A percentile compares a stretch with the other conserved stretches of the same genome.
These are phyloP conservation scores for Colletotrichum brevisporum DNA, from an alignment of 2,329 filamentous ascomycete species.

Conservation along the genomic window DNA sequence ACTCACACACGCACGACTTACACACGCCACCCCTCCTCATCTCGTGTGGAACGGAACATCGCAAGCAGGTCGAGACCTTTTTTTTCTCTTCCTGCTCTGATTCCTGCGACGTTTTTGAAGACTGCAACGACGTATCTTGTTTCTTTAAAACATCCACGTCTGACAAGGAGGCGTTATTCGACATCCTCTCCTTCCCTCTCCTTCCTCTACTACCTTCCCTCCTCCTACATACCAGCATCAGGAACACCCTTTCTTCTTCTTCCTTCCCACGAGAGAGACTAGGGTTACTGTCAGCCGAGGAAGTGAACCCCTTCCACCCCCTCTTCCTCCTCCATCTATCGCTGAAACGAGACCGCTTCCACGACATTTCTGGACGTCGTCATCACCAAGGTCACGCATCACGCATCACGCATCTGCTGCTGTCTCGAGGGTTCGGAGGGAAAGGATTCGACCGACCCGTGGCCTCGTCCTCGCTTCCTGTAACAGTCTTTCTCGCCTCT, in stretches of 20 bases:
- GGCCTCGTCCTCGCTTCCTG: slow-evolving; percentile 37
- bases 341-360: slow-evolving; percentile 34
- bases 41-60: slow-evolving; percentile 24
- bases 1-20: slow-evolving; percentile 1
- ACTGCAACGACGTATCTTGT: slow-evolving; percentile 6
- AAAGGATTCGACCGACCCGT: not conserved
- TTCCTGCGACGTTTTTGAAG: not conserved
- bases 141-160: slow-evolving; percentile 38
- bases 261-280: not conserved
- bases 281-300: not conserved
- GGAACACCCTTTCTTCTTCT: not conserved
- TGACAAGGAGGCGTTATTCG: slow-evolving; percentile 34
- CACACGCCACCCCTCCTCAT: not conserved
- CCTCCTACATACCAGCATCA: not conserved
- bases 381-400: not conserved
- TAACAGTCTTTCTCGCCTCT: slow-evolving; percentile 19
- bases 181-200: slow-evolving; percentile 11
- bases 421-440: not conserved
- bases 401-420: not conserved
- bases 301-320: not conserved
- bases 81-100: not conserved
- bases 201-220: slow-evolving; percentile 7
- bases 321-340: not conserved
- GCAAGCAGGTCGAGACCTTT: slow-evolving; percentile 5
- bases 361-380: slow-evolving; percentile 17